Evolutionary conservation across 2,329 filamentous ascomycete species (phyloP).

Genomic region (Fusarium euwallaceae): DNA sequence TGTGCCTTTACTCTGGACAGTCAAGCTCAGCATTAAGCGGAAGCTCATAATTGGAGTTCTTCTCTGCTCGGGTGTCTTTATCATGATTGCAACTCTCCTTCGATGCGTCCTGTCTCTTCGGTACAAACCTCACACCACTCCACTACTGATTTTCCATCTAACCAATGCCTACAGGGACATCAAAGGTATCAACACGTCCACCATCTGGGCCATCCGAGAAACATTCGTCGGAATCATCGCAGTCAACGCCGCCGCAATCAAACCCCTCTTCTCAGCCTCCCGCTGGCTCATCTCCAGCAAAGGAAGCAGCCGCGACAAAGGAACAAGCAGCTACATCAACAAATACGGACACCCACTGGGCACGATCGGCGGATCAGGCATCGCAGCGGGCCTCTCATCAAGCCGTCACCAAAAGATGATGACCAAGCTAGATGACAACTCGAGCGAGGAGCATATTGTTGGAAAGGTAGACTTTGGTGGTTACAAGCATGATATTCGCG

Average conservation of each 20-base stretch:
- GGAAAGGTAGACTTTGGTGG: slow-evolving; percentile 33
- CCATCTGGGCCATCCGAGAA: slow-evolving; percentile 60
- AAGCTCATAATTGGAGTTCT: slow-evolving; percentile 56
- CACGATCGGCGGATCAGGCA: slow-evolving; percentile 44
- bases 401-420: slow-evolving; percentile 41
- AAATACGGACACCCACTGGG: slow-evolving; percentile 43
- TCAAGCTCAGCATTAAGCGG: slow-evolving; percentile 53
- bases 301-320: slow-evolving; percentile 46
- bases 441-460: slow-evolving; percentile 51
- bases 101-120: slow-evolving; percentile 56
- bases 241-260: slow-evolving; percentile 58
- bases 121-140: not conserved
- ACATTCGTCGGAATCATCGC: slow-evolving; percentile 60
- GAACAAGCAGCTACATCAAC: slow-evolving; percentile 42
- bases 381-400: slow-evolving; percentile 12
- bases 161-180: slow-evolving; percentile 41
- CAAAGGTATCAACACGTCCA: slow-evolving; percentile 54
- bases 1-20: slow-evolving; percentile 55
- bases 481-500: slow-evolving; percentile 40
- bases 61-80: slow-evolving; percentile 59
- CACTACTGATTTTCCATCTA: not conserved
- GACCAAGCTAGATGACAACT: slow-evolving; percentile 47
- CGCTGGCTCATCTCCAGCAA: slow-evolving; percentile 52
- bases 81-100: slow-evolving; percentile 57
- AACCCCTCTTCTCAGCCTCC: slow-evolving; percentile 53